A percentile compares a stretch with the other conserved stretches of the same genome.
Evolutionary conservation across 192 early-diverging fungal genomes (phyloP).

Genomic region (Gigaspora rosea): DNA sequence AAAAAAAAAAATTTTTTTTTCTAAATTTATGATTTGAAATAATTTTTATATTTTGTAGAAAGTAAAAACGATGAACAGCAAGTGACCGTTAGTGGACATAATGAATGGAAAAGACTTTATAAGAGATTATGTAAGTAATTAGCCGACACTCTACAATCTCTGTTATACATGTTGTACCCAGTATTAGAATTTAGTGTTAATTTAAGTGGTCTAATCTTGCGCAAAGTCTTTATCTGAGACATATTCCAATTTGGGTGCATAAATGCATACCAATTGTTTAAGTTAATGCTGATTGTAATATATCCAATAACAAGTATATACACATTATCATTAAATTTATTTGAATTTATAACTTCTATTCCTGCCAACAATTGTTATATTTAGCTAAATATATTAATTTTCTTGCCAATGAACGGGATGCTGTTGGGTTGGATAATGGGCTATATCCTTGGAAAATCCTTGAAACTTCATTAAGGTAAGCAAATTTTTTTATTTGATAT

Average conservation of each 20-base stretch:
- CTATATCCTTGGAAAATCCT: not conserved
- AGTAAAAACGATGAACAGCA: not conserved
- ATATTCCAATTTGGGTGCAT: too few species aligned
- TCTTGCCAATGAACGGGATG: not conserved
- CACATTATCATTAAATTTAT: too few species aligned
- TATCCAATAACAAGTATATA: too few species aligned
- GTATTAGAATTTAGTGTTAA: too few species aligned
- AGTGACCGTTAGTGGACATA: not conserved
- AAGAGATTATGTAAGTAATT: not conserved
- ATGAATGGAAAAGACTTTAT: not conserved
- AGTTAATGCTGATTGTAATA: too few species aligned
- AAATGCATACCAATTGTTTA: too few species aligned
- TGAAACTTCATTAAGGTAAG: not conserved
- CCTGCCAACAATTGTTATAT: not conserved
- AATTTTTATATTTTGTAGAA: not conserved
- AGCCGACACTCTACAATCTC: not conserved
- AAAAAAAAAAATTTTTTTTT: too few species aligned
- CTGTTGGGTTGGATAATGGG: not conserved
- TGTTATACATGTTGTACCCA: too few species aligned
- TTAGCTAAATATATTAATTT: not conserved
- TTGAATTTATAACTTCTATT: too few species aligned
- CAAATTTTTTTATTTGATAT: not conserved
- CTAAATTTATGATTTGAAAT: too few species aligned
- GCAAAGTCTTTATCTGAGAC: too few species aligned
- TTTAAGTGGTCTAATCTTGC: too few species aligned